Conservation (phyloP, 176 grass and related monocot genomes). For the Zea luxurians region DNA sequence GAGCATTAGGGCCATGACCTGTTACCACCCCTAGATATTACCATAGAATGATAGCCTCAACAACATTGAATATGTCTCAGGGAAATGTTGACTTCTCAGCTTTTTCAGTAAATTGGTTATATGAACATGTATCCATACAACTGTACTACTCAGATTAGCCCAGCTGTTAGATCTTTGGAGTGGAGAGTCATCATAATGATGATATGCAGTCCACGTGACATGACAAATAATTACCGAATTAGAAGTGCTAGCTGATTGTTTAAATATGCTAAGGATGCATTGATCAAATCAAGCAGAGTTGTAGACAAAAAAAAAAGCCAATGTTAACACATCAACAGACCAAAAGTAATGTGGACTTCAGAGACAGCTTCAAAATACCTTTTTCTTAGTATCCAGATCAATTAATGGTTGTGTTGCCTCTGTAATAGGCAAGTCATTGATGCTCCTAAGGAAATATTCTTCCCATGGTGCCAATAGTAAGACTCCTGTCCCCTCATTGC, state of each 20-base stretch:
- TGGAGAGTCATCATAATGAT: not conserved
- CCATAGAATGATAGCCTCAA: not conserved
- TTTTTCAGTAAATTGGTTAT: not conserved
- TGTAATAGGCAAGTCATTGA: constrained; percentile 78
- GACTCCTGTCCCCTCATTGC: constrained; percentile 76
- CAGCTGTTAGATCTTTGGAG: not conserved
- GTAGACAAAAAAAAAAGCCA: not conserved
- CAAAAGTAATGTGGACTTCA: not conserved
- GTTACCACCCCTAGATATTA: not conserved
- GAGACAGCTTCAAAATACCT: constrained; percentile 45
- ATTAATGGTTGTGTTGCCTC: constrained; percentile 61
- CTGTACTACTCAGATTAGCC: not conserved
- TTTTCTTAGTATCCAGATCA: constrained; percentile 63
- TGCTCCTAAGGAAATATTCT: constrained; percentile 81
- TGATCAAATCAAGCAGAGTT: not conserved
- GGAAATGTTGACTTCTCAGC: not conserved
- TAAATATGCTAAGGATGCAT: not conserved
- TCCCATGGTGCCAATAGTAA: constrained; percentile 89
- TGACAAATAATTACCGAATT: not conserved
- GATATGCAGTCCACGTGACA: not conserved
- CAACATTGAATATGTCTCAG: not conserved
- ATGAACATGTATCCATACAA: constrained; percentile 1
- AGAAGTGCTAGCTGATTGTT: not conserved
- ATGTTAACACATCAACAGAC: not conserved
- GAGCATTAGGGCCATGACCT: not conserved